Conservation (phyloP, 2,329 filamentous ascomycete species). For the Colletotrichum sp. region DNA sequence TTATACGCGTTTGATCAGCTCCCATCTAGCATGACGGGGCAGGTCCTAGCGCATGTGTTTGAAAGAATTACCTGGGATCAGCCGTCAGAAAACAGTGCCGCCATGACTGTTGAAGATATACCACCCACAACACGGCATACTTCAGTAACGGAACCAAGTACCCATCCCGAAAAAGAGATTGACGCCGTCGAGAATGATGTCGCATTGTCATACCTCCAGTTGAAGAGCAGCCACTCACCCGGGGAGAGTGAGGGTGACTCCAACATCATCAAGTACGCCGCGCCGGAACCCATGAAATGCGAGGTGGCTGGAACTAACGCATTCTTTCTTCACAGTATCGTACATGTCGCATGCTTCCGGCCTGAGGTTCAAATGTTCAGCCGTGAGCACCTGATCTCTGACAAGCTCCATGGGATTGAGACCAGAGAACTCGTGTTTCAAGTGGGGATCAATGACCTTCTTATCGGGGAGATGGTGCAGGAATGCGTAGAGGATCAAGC, state of each 20-base stretch:
- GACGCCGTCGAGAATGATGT: rapidly evolving
- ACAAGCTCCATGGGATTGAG: not conserved
- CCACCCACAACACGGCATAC: not conserved
- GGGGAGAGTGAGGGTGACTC: not conserved
- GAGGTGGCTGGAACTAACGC: not conserved
- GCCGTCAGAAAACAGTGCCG: not conserved
- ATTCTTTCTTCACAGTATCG: not conserved
- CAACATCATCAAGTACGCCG: not conserved
- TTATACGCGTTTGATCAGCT: not conserved
- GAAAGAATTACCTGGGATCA: not conserved
- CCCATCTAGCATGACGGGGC: not conserved
- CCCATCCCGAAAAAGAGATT: not conserved
- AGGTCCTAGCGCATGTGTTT: not conserved
- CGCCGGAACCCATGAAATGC: rapidly evolving
- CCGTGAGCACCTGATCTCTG: not conserved
- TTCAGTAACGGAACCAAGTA: not conserved
- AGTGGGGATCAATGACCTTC: not conserved
- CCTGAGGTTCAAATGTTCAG: not conserved
- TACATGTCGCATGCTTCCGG: not conserved
- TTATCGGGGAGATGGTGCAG: not conserved
- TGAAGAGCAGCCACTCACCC: not conserved
- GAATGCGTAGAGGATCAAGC: not conserved
- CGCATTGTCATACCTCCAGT: not conserved
- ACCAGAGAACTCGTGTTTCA: not conserved
- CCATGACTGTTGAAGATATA: not conserved